These are phyloP conservation scores for Trapa bicornis DNA, from an alignment of 345 rosid species.

Conservation along the genomic window DNA sequence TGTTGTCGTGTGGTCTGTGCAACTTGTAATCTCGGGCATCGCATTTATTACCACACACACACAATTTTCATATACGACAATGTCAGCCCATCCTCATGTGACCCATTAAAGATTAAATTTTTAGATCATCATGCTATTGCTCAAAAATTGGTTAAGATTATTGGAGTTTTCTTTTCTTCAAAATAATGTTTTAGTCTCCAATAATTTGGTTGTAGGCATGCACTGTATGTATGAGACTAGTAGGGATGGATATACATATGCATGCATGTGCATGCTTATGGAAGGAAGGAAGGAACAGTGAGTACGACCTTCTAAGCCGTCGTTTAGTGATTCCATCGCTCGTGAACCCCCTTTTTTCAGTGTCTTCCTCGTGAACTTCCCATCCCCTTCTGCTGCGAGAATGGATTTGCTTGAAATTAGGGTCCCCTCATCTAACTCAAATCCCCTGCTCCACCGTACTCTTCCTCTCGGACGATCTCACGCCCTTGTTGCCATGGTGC, in stretches of 20 bases:
- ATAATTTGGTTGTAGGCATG: neutral
- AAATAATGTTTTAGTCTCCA: too few relatives aligned
- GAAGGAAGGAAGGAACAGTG: neutral
- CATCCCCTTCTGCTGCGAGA: neutral
- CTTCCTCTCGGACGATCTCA: neutral
- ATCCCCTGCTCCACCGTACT: neutral
- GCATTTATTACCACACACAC: too few relatives aligned
- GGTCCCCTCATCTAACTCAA: neutral
- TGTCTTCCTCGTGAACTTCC: conserved; percentile 30
- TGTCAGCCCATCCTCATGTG: too few relatives aligned
- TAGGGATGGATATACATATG: neutral
- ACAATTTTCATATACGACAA: too few relatives aligned
- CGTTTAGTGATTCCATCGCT: conserved; percentile 30
- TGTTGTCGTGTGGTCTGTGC: too few relatives aligned
- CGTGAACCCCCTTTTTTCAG: conserved; percentile 29
- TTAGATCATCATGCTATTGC: too few relatives aligned
- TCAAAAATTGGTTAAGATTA: too few relatives aligned
- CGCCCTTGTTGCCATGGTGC: too few relatives aligned
- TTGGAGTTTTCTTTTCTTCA: too few relatives aligned
- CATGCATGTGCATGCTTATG: conserved; percentile 5
- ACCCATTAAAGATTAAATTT: too few relatives aligned
- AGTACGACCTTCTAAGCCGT: conserved; percentile 36
- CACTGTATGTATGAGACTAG: too few relatives aligned
- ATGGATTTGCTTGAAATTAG: neutral
- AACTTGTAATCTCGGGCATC: too few relatives aligned